Base-by-base conservation (phyloP, 2,329 filamentous ascomycete species). In the Sporothrix inflata region DNA sequence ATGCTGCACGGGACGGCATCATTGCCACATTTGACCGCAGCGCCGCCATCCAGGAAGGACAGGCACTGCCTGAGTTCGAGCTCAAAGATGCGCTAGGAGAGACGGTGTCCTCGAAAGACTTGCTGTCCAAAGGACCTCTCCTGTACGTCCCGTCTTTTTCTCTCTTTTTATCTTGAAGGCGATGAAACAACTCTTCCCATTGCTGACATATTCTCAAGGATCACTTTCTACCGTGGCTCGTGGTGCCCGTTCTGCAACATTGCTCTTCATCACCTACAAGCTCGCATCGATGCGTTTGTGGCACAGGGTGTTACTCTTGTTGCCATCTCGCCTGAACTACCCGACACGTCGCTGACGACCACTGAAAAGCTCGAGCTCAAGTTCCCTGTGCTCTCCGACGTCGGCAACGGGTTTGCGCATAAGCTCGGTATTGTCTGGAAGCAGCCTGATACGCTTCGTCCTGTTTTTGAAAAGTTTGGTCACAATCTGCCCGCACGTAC, bases 231-330 rank as follows among this genome's bases (percentile, higher is more conserved):
- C 77, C 83, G 83, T 63, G 83, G 83, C 19, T 77, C 78, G 69
- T 85, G 83, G 83, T 85, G 83, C 72, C 83, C 83, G 0, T 84
- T 78, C 78, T 85, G 83, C 79, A 84, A 84, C 76, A 68, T 84
- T 19, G 78, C 79, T 1, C 76, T 84, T 24, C 76, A 70, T 5
- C 77, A 77, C 24, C 76, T 84, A 0, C 82, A 84, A 72, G 75
- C 78, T 55, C 76, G 78, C 72, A 77, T 83, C 12, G 73, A 75
- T 1, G 79, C 81, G 0, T 81, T 84, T 74, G 69, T 76, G 55
- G 78, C 80, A 14, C 79, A 78, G 30, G 81, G 82, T 14, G 81
- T 83, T 30, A 82, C 80, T 1, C 77, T 84, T 0, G 81, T 84
- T 0, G 82, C 83, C 42, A 78, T 85, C 72, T 80, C 82, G 0